phyloP scores from a whole-genome alignment of 768 basidiomycete species.

The Termitomyces sp. region DNA sequence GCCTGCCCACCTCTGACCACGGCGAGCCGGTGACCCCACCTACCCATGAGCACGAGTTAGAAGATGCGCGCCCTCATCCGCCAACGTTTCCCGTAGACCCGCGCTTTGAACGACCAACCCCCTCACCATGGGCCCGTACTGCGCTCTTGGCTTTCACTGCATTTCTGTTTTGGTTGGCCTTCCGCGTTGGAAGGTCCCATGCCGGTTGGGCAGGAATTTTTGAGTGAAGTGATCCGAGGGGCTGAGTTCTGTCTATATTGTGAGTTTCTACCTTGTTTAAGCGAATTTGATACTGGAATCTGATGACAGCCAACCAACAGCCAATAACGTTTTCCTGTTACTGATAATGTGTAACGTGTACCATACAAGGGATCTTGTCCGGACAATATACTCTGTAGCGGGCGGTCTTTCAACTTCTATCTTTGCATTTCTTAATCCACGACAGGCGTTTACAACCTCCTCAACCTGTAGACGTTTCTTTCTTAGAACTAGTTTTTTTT shows the following conservation, averaged over 20 bases:
- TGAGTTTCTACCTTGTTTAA: neutral
- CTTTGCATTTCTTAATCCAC: neutral
- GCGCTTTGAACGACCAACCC: constrained; percentile 12
- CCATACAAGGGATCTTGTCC: neutral
- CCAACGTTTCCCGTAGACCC: constrained; percentile 10
- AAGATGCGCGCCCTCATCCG: constrained; percentile 10
- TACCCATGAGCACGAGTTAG: constrained; percentile 5
- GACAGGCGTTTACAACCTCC: neutral
- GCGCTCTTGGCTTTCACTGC: constrained; percentile 10
- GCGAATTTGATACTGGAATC: neutral
- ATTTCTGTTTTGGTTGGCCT: constrained; percentile 12
- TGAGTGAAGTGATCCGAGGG: neutral
- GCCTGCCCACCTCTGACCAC: constrained; percentile 7
- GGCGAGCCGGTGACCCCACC: neutral
- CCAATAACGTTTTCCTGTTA: neutral
- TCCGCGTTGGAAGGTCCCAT: constrained; percentile 14
- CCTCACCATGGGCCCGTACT: constrained; percentile 11
- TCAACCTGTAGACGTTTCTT: neutral
- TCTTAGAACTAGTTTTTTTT: neutral
- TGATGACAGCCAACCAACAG: neutral
- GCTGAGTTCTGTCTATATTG: neutral
- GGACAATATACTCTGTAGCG: neutral
- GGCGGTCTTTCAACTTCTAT: neutral
- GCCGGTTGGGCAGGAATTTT: constrained; percentile 11
- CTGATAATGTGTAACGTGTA: neutral